Percentiles rank a stretch among this genome's conserved stretches.
phyloP scores from a whole-genome alignment of 495 filamentous ascomycete genomes.

The Aspergillus homomorphus region DNA sequence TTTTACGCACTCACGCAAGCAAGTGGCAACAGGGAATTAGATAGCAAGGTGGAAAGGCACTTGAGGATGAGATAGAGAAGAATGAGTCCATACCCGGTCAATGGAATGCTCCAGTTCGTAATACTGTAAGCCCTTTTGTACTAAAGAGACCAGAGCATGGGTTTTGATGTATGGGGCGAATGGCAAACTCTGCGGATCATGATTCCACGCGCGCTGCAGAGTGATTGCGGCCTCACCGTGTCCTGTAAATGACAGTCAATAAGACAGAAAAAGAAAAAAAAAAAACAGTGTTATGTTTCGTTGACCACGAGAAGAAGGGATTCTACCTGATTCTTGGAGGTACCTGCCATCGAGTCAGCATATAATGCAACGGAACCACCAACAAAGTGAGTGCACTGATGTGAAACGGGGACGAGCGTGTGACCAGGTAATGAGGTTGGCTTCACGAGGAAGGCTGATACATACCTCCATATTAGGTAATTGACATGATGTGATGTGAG shows the following conservation, averaged over 20 bases:
- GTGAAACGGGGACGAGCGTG: slow-evolving; percentile 2
- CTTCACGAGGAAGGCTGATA: slow-evolving; percentile 19
- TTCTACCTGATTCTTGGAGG: slow-evolving; percentile 80
- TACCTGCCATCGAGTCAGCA: slow-evolving; percentile 58
- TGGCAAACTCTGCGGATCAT: slow-evolving; percentile 67
- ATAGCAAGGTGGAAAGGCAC: slow-evolving; percentile 3
- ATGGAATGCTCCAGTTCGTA: slow-evolving; percentile 63
- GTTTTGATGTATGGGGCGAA: slow-evolving; percentile 74
- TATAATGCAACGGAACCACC: not conserved
- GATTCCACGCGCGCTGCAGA: slow-evolving; percentile 78
- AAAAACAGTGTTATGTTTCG: too few species aligned
- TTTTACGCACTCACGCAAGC: not conserved
- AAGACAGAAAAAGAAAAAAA: slow-evolving; percentile 14
- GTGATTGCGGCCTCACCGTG: slow-evolving; percentile 70
- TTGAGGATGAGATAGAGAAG: slow-evolving; percentile 4
- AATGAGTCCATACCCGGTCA: slow-evolving; percentile 52
- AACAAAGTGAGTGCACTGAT: not conserved
- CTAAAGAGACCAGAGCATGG: slow-evolving; percentile 68
- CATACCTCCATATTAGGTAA: slow-evolving; percentile 97
- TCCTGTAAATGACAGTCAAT: slow-evolving; percentile 36
- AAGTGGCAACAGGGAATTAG: not conserved
- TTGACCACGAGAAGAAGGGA: slow-evolving; percentile 17
- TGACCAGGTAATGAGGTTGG: not conserved
- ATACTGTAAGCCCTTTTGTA: slow-evolving; percentile 77
- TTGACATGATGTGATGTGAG: slow-evolving; percentile 94